Evolutionary conservation across 768 basidiomycete species (phyloP).

Genomic region (Pluteus cervinus): DNA sequence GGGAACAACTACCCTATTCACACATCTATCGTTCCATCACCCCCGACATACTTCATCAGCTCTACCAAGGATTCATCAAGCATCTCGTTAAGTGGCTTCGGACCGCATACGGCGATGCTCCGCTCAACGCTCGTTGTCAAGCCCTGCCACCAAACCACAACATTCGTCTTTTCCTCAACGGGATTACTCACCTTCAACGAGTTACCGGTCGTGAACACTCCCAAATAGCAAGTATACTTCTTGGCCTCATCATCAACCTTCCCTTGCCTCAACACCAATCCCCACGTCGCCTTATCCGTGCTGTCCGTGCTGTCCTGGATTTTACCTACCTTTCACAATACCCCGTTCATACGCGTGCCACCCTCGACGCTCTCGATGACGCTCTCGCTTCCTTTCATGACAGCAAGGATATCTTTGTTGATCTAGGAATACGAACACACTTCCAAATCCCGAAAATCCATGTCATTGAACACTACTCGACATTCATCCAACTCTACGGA

Average conservation of each 20-base stretch:
- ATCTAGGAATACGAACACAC: conserved; percentile 21
- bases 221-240: conserved; percentile 24
- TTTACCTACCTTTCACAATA: conserved; percentile 17
- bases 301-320: conserved; percentile 14
- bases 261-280: conserved; percentile 17
- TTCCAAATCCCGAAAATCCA: conserved; percentile 43
- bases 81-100: conserved; percentile 26
- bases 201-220: conserved; percentile 30
- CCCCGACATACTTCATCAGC: conserved; percentile 42
- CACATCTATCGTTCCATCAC: conserved; percentile 34
- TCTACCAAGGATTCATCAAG: conserved; percentile 39
- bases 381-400: conserved; percentile 28
- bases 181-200: conserved; percentile 24
- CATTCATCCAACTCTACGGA: conserved; percentile 9
- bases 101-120: conserved; percentile 14
- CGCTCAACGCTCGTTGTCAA: conserved; percentile 28
- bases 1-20: conserved; percentile 19
- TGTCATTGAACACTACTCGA: conserved; percentile 24
- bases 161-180: conserved; percentile 26
- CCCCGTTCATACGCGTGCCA: conserved; percentile 11
- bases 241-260: conserved; percentile 28
- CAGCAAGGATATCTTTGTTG: conserved; percentile 29
- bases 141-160: conserved; percentile 28
- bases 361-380: conserved; percentile 18
- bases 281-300: conserved; percentile 5